Evolutionary conservation across 2,329 filamentous ascomycete genomes (phyloP).

Genomic region (Acrocalymma vagum): DNA sequence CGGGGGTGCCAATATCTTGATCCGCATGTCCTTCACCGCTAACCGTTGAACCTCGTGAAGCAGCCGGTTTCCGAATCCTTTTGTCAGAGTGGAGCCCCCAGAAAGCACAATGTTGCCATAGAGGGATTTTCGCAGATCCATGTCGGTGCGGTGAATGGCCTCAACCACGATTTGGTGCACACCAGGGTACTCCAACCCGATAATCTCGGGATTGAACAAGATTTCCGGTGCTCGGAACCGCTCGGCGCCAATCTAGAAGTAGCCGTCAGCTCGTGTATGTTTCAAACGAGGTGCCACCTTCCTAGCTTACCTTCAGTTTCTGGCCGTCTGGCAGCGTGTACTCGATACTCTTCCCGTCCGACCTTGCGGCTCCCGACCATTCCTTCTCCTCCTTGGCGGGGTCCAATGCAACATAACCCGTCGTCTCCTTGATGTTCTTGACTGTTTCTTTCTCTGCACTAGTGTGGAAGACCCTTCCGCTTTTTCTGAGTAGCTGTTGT

Average conservation of each 20-base stretch:
- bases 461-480: conserved; percentile 93
- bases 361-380: conserved; percentile 80
- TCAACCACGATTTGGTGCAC: conserved; percentile 98
- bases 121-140: conserved; percentile 91
- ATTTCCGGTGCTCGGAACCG: conserved; percentile 97
- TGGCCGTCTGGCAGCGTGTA: conserved; percentile 93
- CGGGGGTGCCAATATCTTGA: conserved; percentile 98
- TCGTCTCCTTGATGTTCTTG: conserved; percentile 93
- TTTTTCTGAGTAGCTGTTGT: conserved; percentile 89
- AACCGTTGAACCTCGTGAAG: conserved; percentile 91
- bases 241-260: conserved; percentile 80
- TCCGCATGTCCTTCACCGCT: conserved; percentile 98
- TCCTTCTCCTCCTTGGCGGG: conserved; percentile 96
- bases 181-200: conserved; percentile 94
- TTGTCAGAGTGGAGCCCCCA: conserved; percentile 93
- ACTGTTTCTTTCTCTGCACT: conserved; percentile 99
- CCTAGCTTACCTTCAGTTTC: conserved; percentile 77
- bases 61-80: conserved; percentile 93
- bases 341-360: conserved; percentile 81
- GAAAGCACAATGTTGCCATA: conserved; percentile 98
- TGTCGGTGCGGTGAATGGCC: conserved; percentile 91
- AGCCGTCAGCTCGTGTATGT: conserved; percentile 35
- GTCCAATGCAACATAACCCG: conserved; percentile 89
- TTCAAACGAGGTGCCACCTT: conserved; percentile 9
- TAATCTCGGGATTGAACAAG: conserved; percentile 95